Base-by-base conservation (phyloP, 768 basidiomycete species). In the Naganishia randhawae region DNA sequence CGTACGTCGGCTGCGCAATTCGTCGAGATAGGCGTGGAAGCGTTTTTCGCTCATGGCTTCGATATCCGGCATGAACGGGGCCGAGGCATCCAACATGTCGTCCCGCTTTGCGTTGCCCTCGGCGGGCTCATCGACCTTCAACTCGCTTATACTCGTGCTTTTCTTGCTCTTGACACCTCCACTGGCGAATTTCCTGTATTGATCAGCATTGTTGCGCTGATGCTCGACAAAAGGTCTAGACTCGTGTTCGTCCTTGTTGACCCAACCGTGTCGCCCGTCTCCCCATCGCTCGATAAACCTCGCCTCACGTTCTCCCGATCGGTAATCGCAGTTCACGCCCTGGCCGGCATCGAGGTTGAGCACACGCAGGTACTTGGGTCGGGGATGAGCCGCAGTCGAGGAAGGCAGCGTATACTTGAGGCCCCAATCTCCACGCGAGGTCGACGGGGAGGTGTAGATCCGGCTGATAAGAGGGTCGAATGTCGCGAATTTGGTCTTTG, bases 401-500 rank as follows among this genome's bases (percentile, higher is more conserved):
- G 53, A 73, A n/a, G 69, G 69, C 8, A 70, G 57, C 6, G 69
- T 63, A 67, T 72, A 75, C 64, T 80, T 80, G 33, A 80, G 63
- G 35, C 78, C 78, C 72, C 72, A 80, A 50, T 80, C 78, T 27
- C 72, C 73, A 11, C 70, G 55, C 6, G 74, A 71, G 27, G 77
- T 73, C 4, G 74, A 74, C 3, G 72, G 76, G 3, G 76, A 75
- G 54, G 76, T 76, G 74, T 80, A 80, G 68, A 80, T 69, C 29
- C 78, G 73, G 22, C 75, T 74, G 70, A 80, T 78, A 41, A 72
- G 65, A 0, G 78, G 78, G 62, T 80, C 78, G 66, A 75, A 74
- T 0, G 77, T 69, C 10, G 76, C 70, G 70, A 80, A 76, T 27
- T 72, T 66, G 25, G 76, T 72, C 29, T 72, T 70, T 19, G 75